These are phyloP conservation scores for Agaricus subrufescens DNA, from an alignment of 768 basidiomycete species.

Conservation along the genomic window DNA sequence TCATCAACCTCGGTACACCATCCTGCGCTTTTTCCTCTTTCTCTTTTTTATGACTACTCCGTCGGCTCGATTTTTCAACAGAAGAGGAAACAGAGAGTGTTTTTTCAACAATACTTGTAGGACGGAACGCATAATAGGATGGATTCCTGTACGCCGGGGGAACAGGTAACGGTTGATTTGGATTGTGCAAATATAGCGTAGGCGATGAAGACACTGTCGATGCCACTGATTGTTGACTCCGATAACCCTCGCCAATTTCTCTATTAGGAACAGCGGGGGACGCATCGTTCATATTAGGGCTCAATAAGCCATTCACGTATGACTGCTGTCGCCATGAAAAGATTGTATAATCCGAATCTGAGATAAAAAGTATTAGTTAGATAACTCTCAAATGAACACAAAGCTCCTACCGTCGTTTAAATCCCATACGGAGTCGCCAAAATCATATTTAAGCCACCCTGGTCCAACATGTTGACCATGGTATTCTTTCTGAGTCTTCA, in stretches of 20 bases:
- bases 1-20: conserved; percentile 59
- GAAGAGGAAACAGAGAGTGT: not conserved
- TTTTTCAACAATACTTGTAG: conserved; percentile 30
- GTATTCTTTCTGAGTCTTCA: conserved; percentile 58
- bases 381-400: not conserved
- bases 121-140: conserved; percentile 64
- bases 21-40: conserved; percentile 30
- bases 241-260: conserved; percentile 6
- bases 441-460: conserved; percentile 87
- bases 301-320: conserved; percentile 11
- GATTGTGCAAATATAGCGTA: conserved; percentile 63
- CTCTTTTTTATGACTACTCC: conserved; percentile 21
- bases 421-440: conserved; percentile 74
- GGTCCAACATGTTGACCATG: conserved; percentile 59
- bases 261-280: not conserved
- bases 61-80: conserved; percentile 26
- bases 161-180: conserved; percentile 49
- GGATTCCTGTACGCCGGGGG: conserved; percentile 65
- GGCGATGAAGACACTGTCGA: conserved; percentile 28
- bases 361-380: not conserved
- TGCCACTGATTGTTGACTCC: conserved; percentile 2
- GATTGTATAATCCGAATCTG: conserved; percentile 85
- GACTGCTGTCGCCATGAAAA: conserved; percentile 67
- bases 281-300: not conserved
- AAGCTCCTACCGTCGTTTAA: conserved; percentile 74